Evolutionary conservation across 768 basidiomycete species (phyloP), one percentile per base, ranked within the genome.

Genomic region (Auriscalpium orientale): DNA sequence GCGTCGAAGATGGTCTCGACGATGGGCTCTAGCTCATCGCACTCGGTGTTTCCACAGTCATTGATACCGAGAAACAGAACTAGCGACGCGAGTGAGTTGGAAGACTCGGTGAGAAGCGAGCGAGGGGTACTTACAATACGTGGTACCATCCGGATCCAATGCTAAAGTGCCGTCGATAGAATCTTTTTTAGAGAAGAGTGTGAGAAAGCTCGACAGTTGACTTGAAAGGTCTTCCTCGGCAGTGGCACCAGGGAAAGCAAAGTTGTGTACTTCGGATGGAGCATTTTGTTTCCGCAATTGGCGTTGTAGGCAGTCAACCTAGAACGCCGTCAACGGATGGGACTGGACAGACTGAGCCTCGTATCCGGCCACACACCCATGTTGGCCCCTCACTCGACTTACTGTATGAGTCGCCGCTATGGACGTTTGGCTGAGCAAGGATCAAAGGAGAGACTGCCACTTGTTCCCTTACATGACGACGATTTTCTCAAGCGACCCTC

Each of bases 21-120:
- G 45, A 70, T 62, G 13, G 56, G 33, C 34, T 68, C 65, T 9
- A 73, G 52, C 2, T 70, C 68, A 48, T 70, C 68, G 7, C 18
- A 48, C 4, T 66, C 67, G 12, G 58, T 66, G 46, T 50, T 54
- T n/a, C 70, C 72, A 44, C 70, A 68, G 58, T 76, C 75, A 58
- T 76, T 76, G 57, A 74, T 73, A 8, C 75, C 73, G 0, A 75
- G 47, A 50, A 64, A 74, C 2, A 72, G 2, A 28, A 70, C 71
- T 71, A 38, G 15, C 7, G n/a, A 50, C 36, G 13, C 22, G n/a
- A 6, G 33, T 52, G 20, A 21, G 28, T 36, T 38, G 10, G n/a
- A 2, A 46, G 8, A 21, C 33, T 35, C 28, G 28, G 13, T 4
- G 10, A 9, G 9, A 20, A 49, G 20, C 15, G 2, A 51, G 28